Evolutionary conservation across 73 alveolate genomes (phyloP), one percentile per base, ranked within the genome.

Genomic region (Stentor coeruleus): DNA sequence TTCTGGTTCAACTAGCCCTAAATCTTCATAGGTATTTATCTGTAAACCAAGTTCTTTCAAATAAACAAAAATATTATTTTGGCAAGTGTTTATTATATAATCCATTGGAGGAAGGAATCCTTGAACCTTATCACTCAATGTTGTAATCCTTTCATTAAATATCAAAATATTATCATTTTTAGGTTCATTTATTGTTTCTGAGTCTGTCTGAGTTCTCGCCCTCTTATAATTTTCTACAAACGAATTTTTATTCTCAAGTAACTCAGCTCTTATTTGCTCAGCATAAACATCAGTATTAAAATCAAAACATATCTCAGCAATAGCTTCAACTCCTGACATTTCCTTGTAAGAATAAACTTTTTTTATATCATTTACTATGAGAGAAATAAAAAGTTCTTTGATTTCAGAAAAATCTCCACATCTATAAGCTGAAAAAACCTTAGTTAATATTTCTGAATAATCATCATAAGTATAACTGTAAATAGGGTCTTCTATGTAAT

Each of bases 1-100:
- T 31, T 66, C 79, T 1, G n/a, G n/a, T 33, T 66, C 79, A 0
- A 31, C 33, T 15, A 66, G 37, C 26, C 41, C 37, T 11, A 66
- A 40, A 40, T 66, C 79, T 66, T 66, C 79, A 20, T 28, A 40
- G 41, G 79, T 66, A 1, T 66, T 66, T 20, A 66, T 40, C 20
- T 37, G 0, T 0, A 66, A 31, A 11, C 79, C 79, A 31, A 66
- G 79, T 26, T 14, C 79, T 66, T 20, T 20, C 15, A 66, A 31
- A 66, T 28, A 40, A 1, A 28, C 49, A 20, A 40, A 26, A 2
- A 66, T 28, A 33, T 3, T 26, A 0, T 26, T 40, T 14, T 28
- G 37, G 37, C 40, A 20, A 28, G 20, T 26, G 79, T 66, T 20
- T 11, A 20, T 20, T 66, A 20, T 20, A 28, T 20, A 33, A 40